Base-by-base conservation (phyloP, 2,329 filamentous ascomycete genomes). In the Alternaria incomplexa region DNA sequence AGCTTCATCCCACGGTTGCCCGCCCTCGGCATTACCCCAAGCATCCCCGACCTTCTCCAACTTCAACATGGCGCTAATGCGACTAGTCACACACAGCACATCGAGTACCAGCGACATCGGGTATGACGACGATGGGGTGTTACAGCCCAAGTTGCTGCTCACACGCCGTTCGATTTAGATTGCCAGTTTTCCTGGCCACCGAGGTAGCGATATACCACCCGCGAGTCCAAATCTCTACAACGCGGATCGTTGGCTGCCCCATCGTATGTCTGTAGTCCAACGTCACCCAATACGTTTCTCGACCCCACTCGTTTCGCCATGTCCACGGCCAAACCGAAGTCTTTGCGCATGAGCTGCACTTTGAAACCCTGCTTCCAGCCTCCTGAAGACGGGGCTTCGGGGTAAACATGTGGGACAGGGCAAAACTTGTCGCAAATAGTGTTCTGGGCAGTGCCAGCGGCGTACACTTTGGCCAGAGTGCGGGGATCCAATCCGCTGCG, bases 291-390 rank as follows among this genome's bases (percentile, higher is more conserved):
- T 5, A 83, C 82, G 58, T 86, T 81, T 46, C 77, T 79, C 15
- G 84, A 81, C 0, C 84, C 86, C 5, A 88, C 82, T 15, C 82
- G 77, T 62, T 83, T 78, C n/a, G 86, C 87, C 76, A 85, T 83
- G 9, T 87, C 83, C 1, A 87, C 80, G 0, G 86, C 87, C 20
- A 89, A 72, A 2, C 80, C 79, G 61, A 89, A 85, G 68, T 89
- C 87, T 70, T 89, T 89, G 63, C 81, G 81, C 86, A 89, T 89
- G 67, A 89, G 69, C 71, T 88, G 82, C 6, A 89, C 84, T 47
- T 86, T 84, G 73, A 89, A 89, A 0, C 87, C 87, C 3, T 84
- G 83, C 58, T 82, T 75, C 70, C 86, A 87, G 0, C 82, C 84
- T 22, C 83, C 82, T 4, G 79, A 81, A 0, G 82, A 81, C 4